Base-by-base conservation (phyloP, 2,329 filamentous ascomycete species). In the Ilyonectria sp. region DNA sequence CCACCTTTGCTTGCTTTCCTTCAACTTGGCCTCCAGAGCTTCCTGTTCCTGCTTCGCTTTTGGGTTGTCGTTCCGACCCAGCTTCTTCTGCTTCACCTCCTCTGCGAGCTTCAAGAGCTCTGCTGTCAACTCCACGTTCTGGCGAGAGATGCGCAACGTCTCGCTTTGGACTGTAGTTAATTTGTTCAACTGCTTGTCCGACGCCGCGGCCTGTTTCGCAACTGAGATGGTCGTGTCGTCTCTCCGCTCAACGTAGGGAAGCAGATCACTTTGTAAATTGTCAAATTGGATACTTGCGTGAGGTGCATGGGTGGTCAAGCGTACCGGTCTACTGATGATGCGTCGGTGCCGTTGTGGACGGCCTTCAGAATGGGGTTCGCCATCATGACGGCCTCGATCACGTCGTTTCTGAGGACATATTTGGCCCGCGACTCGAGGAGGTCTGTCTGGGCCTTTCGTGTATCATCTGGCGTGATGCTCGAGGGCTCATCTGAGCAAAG, bases 331-430 rank as follows among this genome's bases (percentile, higher is more conserved):
- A 91, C 84, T 50, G 89, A 87, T 2, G 89, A 88, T 19, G 89
- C 87, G 67, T 89, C 86, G 13, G 87, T 88, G 49, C 90, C 90
- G 67, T 88, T 84, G 78, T 97, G 93, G 44, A 95, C 90, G 7
- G 94, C 92, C 75, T 93, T 93, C 64, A 97, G 83, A 46, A 93
- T 90, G 8, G 94, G 93, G 74, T 94, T 92, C 63, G 91, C 90
- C 72, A 90, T 89, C 71, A 96, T 81, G 60, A 93, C 89, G 53
- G 87, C 90, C 68, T 92, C 89, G 23, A 91, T 85, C 23, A 93
- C 90, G 68, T 90, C 90, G 77, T 91, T 91, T 69, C 90, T 90
- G 63, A 95, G 84, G 46, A 89, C 86, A 79, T 93, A 93, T 65
- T 86, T 86, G 62, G 93, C 90, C 76, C 90, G 90, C 29, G 93